These are phyloP conservation scores for Umbelopsis vinacea DNA, from an alignment of 192 early-diverging fungal genomes.

Conservation along the genomic window DNA sequence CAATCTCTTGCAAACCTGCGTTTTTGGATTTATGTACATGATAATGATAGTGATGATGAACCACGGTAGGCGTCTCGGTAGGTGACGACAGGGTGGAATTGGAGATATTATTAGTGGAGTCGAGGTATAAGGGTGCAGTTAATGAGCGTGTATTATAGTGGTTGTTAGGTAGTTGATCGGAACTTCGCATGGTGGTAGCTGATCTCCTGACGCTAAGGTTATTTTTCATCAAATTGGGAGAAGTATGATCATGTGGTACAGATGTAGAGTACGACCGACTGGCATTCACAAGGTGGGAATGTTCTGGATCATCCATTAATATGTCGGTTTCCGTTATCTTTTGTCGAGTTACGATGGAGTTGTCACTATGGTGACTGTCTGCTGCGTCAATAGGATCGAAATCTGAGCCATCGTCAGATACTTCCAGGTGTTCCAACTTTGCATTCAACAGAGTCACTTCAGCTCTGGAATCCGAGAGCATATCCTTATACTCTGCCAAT, in stretches of 20 bases:
- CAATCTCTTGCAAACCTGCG: not conserved
- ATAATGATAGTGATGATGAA: constrained; percentile 44
- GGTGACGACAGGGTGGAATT: constrained; percentile 18
- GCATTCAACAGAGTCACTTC: constrained; percentile 47
- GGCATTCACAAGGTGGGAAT: not conserved
- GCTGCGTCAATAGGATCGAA: constrained; percentile 23
- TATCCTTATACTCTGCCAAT: constrained; percentile 50
- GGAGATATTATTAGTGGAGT: constrained; percentile 12
- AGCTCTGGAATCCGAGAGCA: constrained; percentile 50
- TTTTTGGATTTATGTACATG: constrained; percentile 28
- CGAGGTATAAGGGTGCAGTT: constrained; percentile 1
- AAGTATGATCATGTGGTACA: not conserved
- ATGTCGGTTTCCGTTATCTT: not conserved
- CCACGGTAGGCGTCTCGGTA: constrained; percentile 16
- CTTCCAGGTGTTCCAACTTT: constrained; percentile 52
- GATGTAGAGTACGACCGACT: constrained; percentile 2
- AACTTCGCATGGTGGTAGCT: not conserved
- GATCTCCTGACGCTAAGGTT: constrained; percentile 2
- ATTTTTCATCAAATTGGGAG: not conserved
- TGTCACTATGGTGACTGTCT: not conserved
- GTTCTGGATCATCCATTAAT: too few relatives aligned
- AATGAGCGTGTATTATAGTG: not conserved
- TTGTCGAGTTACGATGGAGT: not conserved
- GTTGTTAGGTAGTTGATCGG: not conserved
- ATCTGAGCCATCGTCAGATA: constrained; percentile 24